A percentile compares a stretch with the other conserved stretches of the same genome.
Evolutionary conservation across 495 filamentous ascomycete genomes (phyloP).

Genomic region (Penicillium odoratum): DNA sequence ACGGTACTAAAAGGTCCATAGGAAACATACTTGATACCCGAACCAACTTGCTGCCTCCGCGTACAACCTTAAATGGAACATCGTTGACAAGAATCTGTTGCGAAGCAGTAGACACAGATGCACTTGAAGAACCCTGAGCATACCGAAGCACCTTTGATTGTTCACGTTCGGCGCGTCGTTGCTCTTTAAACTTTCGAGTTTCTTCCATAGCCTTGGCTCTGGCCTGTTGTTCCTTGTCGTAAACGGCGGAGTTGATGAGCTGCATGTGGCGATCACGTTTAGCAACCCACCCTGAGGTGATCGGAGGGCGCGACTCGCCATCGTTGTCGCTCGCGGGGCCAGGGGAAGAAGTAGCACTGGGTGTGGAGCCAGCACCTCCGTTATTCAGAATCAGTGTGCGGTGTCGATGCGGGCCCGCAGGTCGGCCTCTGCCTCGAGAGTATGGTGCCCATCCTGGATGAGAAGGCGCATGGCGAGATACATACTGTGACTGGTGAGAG

Average conservation of each 20-base stretch:
- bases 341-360: constrained; percentile 30
- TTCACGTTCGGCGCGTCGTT: constrained; percentile 62
- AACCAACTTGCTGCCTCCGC: constrained; percentile 83
- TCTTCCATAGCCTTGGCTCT: constrained; percentile 73
- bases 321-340: constrained; percentile 41
- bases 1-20: constrained; percentile 2
- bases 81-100: constrained; percentile 76
- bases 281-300: constrained; percentile 65
- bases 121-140: constrained; percentile 43
- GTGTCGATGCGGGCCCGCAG: constrained; percentile 59
- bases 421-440: constrained; percentile 42
- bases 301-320: constrained; percentile 23
- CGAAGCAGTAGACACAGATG: constrained; percentile 34
- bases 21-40: constrained; percentile 65
- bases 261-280: constrained; percentile 85
- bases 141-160: constrained; percentile 53
- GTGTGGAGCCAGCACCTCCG: constrained; percentile 26
- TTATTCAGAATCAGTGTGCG: constrained; percentile 74
- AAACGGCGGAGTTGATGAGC: constrained; percentile 81
- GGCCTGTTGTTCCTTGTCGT: constrained; percentile 71
- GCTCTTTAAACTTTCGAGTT: constrained; percentile 60
- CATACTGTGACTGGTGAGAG: constrained; percentile 28
- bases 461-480: constrained; percentile 40
- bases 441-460: constrained; percentile 53
- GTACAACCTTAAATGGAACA: constrained; percentile 70